phyloP scores from a whole-genome alignment of 768 basidiomycete genomes.

The Floccularia luteovirens region DNA sequence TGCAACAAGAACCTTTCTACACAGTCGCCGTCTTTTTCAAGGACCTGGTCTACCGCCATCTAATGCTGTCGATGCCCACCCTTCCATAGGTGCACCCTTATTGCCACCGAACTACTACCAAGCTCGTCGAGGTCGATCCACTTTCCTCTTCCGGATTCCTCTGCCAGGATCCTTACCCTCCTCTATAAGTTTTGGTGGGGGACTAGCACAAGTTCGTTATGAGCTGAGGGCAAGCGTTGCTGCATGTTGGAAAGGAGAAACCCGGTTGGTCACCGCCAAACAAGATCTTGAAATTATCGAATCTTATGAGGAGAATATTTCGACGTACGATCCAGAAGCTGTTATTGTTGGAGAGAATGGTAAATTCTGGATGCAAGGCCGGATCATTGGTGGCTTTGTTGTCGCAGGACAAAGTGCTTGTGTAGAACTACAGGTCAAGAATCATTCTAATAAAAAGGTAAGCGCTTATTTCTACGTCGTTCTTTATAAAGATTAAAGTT shows the following conservation, averaged over 20 bases:
- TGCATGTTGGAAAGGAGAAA: conserved; percentile 72
- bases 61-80: conserved; percentile 68
- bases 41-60: conserved; percentile 78
- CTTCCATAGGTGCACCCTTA: conserved; percentile 46
- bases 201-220: conserved; percentile 63
- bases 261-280: conserved; percentile 55
- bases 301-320: conserved; percentile 29
- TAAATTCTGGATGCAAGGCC: conserved; percentile 72
- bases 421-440: conserved; percentile 74
- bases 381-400: conserved; percentile 51
- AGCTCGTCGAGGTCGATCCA: conserved; percentile 69
- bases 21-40: conserved; percentile 66
- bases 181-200: conserved; percentile 63
- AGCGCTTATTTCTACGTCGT: conserved; percentile 7
- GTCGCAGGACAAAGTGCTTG: conserved; percentile 66
- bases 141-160: conserved; percentile 76
- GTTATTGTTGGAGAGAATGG: conserved; percentile 71
- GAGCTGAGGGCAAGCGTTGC: conserved; percentile 67
- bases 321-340: conserved; percentile 40
- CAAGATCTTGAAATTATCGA: conserved; percentile 62
- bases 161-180: conserved; percentile 61
- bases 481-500: conserved; percentile 3
- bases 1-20: conserved; percentile 72
- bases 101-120: conserved; percentile 62
- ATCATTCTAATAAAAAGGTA: conserved; percentile 77